Percentiles rank a stretch among this genome's conserved stretches.
phyloP scores from a whole-genome alignment of 768 basidiomycete genomes.

The Tricholomella constricta region DNA sequence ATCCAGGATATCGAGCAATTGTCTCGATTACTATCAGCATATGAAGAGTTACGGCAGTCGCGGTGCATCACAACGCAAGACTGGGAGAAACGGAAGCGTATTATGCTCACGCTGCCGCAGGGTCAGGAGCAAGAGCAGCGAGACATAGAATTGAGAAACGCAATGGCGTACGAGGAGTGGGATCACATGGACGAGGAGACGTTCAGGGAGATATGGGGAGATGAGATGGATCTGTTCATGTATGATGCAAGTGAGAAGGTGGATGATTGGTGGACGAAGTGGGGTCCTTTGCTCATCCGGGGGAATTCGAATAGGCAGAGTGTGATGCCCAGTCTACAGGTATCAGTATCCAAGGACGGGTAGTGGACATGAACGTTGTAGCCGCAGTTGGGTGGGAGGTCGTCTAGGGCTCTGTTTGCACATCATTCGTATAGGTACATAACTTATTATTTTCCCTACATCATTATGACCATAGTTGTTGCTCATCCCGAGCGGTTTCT shows the following conservation, averaged over 20 bases:
- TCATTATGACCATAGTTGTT: background rate
- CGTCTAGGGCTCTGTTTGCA: background rate
- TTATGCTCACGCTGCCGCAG: slow-evolving; percentile 43
- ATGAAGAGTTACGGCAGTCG: slow-evolving; percentile 58
- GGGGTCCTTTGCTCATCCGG: slow-evolving; percentile 34
- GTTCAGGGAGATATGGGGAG: slow-evolving; percentile 53
- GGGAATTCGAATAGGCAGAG: slow-evolving; percentile 17
- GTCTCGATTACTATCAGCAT: slow-evolving; percentile 50
- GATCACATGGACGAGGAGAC: slow-evolving; percentile 48
- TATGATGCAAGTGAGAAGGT: slow-evolving; percentile 58
- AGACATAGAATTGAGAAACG: slow-evolving; percentile 41
- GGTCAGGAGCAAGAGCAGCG: slow-evolving; percentile 47
- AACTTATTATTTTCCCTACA: background rate
- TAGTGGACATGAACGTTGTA: background rate
- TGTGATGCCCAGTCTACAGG: slow-evolving; percentile 20
- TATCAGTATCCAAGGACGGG: slow-evolving; percentile 22
- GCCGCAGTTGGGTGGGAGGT: background rate
- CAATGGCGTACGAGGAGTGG: slow-evolving; percentile 32
- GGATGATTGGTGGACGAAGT: slow-evolving; percentile 66
- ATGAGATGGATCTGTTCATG: slow-evolving; percentile 48
- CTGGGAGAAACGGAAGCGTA: slow-evolving; percentile 48
- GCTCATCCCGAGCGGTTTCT: background rate
- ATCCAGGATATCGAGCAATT: slow-evolving; percentile 50
- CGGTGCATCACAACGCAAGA: slow-evolving; percentile 48
- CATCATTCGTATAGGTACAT: background rate